A percentile compares a stretch with the other conserved stretches of the same genome.
These are phyloP conservation scores for Sporisorium iseilematis-ciliati DNA, from an alignment of 1,284 basidiomycete genomes.

Conservation along the genomic window DNA sequence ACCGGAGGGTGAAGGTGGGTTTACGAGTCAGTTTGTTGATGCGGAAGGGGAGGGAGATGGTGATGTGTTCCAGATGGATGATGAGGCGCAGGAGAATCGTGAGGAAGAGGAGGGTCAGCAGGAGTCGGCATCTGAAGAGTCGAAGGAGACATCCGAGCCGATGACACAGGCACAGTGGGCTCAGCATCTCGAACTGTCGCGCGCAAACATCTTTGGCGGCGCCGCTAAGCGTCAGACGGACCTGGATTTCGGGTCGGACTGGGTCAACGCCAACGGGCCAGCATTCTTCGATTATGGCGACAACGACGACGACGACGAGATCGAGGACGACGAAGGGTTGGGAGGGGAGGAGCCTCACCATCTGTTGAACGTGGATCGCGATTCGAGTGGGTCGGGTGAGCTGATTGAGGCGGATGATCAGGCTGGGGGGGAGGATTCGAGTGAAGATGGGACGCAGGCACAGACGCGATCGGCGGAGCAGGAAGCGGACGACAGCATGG, in stretches of 20 bases:
- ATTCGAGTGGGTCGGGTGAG: slow-evolving; percentile 46
- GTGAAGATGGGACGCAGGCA: neutral
- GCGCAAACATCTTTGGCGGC: slow-evolving; percentile 36
- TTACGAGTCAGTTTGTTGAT: slow-evolving; percentile 34
- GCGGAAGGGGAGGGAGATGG: slow-evolving; percentile 29
- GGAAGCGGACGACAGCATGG: slow-evolving; percentile 43
- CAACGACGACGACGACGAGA: slow-evolving; percentile 28
- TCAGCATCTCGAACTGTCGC: slow-evolving; percentile 43
- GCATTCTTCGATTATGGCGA: slow-evolving; percentile 51
- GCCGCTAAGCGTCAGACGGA: slow-evolving; percentile 23
- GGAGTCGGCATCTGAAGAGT: slow-evolving; percentile 2
- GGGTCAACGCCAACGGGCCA: slow-evolving; percentile 38
- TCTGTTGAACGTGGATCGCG: slow-evolving; percentile 45
- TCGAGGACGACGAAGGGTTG: slow-evolving; percentile 31
- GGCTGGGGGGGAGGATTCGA: neutral
- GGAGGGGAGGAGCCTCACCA: slow-evolving; percentile 53
- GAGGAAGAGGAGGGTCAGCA: slow-evolving; percentile 9
- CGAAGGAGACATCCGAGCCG: slow-evolving; percentile 6
- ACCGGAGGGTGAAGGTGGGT: slow-evolving; percentile 37
- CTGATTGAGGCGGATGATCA: slow-evolving; percentile 24
- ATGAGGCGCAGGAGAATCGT: slow-evolving; percentile 26
- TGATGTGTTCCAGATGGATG: slow-evolving; percentile 47
- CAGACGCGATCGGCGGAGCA: slow-evolving; percentile 6
- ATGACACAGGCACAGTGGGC: slow-evolving; percentile 28
- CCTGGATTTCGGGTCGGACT: slow-evolving; percentile 31